phyloP scores from a whole-genome alignment of 2,329 filamentous ascomycete genomes.

The Aspergillus sp. region DNA sequence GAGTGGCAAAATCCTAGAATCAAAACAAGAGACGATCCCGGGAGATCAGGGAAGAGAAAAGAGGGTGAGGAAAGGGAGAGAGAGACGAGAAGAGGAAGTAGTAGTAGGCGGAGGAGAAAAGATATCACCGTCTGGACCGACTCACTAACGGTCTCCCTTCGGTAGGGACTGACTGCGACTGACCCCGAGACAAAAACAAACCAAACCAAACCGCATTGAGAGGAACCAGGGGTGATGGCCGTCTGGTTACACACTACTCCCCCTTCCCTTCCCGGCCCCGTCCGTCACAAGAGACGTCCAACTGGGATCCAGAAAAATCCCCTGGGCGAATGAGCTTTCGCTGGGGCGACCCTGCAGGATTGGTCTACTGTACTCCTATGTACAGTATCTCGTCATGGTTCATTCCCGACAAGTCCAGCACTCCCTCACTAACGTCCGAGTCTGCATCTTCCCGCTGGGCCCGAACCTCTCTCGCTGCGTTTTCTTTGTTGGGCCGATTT shows the following conservation, averaged over 20 bases:
- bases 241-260: constrained; percentile 15
- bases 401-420: background rate
- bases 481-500: background rate
- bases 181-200: constrained; percentile 12
- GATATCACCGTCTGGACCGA: background rate
- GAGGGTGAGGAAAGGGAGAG: constrained; percentile 12
- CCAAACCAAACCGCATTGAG: constrained; percentile 13
- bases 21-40: constrained; percentile 7
- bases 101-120: constrained; percentile 4
- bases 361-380: no score
- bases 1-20: constrained; percentile 11
- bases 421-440: background rate
- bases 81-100: constrained; percentile 7
- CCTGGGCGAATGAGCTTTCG: background rate
- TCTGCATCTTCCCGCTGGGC: background rate
- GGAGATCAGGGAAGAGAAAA: constrained; percentile 10
- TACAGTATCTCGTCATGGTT: no score
- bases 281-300: constrained; percentile 13
- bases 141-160: background rate
- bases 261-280: constrained; percentile 9
- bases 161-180: background rate
- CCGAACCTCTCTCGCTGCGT: background rate
- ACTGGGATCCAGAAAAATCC: constrained; percentile 8
- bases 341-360: no score
- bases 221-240: constrained; percentile 11